Evolutionary conservation across 352 stramenopile genomes (phyloP), one percentile per base, ranked within the genome.

Genomic region (Pythium rishiriense): DNA sequence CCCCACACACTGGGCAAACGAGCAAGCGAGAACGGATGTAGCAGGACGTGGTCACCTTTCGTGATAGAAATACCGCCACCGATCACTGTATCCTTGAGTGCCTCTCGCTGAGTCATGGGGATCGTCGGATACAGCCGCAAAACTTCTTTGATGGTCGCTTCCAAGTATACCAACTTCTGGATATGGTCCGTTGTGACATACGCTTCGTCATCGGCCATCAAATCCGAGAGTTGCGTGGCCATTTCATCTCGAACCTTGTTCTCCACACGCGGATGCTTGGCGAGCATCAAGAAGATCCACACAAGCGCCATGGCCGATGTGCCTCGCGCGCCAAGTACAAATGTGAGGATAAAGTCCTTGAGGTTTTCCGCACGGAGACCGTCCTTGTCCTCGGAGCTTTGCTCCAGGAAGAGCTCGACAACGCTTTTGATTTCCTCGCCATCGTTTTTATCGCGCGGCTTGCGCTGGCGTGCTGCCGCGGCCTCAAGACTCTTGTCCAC

Each of bases 241-340:
- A 92, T 71, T 35, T 93, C 84, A 15, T 78, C 62, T 0, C 74
- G 69, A 21, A 92, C 63, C 15, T 73, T 71, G 0, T 58, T 55
- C 37, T 73, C 58, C 0, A 89, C 72, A 25, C 82, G 53, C 10
- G 83, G 85, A 60, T 90, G 68, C 19, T 74, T 79, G 50, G 77
- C 74, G 5, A 96, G 69, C 64, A 79, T 76, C 50, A 88, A 78
- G 42, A 95, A 74, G 12, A 90, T 70, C 84, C 87, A 95, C 42
- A 70, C 72, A 17, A 96, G 52, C 25, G 84, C 82, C 55, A 65
- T 71, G 1, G 87, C 77, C 2, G 88, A 94, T 1, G 82, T 94
- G 58, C 94, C 88, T 29, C 79, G 76, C 8, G 85, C 87, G 15
- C 81, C 87, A 12, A 87, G 42, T n/a, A 96, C 62, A 46, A 96